phyloP scores from a whole-genome alignment of 2,329 filamentous ascomycete genomes.

The Drechmeria coniospora region DNA sequence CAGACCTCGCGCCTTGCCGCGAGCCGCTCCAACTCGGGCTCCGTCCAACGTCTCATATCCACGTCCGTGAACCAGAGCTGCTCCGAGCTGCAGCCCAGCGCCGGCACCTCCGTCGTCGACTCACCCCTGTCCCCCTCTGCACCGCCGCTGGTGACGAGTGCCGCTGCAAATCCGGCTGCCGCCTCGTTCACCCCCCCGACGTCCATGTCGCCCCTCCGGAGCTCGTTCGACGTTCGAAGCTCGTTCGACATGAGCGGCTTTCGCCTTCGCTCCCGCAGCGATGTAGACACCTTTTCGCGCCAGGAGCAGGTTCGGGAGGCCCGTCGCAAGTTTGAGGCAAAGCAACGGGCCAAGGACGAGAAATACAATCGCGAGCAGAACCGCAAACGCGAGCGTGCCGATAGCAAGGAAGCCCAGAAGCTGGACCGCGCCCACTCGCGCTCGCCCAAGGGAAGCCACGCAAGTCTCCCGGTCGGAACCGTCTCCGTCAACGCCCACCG shows the following conservation, averaged over 20 bases:
- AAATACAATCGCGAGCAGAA: slow-evolving; percentile 45
- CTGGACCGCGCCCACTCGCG: slow-evolving; percentile 30
- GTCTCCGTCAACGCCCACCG: slow-evolving; percentile 15
- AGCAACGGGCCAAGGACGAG: slow-evolving; percentile 45
- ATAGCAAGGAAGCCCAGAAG: slow-evolving; percentile 38
- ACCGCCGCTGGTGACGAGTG: slow-evolving; percentile 7
- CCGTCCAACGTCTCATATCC: slow-evolving; percentile 21
- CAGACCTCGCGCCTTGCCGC: slow-evolving; percentile 12
- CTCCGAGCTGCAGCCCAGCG: slow-evolving; percentile 29
- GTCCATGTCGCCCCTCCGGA: slow-evolving; percentile 36
- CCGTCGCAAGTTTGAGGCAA: slow-evolving; percentile 47
- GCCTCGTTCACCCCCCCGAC: slow-evolving; percentile 12
- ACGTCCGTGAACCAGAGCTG: slow-evolving; percentile 24
- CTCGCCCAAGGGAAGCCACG: slow-evolving; percentile 23
- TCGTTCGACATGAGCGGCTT: slow-evolving; percentile 43
- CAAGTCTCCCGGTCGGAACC: slow-evolving; percentile 17
- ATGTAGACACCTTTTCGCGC: slow-evolving; percentile 38
- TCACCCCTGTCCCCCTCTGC: slow-evolving; percentile 17
- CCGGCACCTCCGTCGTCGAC: slow-evolving; percentile 16
- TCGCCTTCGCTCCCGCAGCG: slow-evolving; percentile 44
- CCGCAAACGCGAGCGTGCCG: slow-evolving; percentile 41
- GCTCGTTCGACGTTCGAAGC: slow-evolving; percentile 39
- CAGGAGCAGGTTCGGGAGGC: slow-evolving; percentile 44
- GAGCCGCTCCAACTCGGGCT: slow-evolving; percentile 14
- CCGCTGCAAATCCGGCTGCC: slow-evolving; percentile 1